phyloP scores from a whole-genome alignment of 192 early-diverging fungal species.

The Chytriomyces sp. region DNA sequence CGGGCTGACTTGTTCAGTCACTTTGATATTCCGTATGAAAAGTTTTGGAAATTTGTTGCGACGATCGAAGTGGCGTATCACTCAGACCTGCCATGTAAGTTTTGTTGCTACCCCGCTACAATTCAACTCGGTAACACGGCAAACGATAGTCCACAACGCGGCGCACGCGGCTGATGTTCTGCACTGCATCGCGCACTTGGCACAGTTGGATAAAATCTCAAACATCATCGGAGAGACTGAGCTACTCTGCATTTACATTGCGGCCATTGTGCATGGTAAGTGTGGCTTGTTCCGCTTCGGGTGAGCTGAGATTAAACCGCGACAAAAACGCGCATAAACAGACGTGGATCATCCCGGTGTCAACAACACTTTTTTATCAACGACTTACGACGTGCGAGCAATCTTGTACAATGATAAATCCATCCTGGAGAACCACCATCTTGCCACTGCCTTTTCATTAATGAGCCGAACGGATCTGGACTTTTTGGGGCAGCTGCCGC shows the following conservation, averaged over 20 bases:
- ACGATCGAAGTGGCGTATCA: slow-evolving; percentile 57
- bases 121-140: background rate
- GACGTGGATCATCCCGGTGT: slow-evolving; percentile 65
- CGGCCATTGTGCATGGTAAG: slow-evolving; percentile 63
- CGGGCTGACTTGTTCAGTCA: slow-evolving; percentile 47
- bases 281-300: background rate
- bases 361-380: slow-evolving; percentile 59
- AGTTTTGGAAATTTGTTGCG: slow-evolving; percentile 50
- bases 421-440: slow-evolving; percentile 62
- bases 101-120: background rate
- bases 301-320: too few species aligned
- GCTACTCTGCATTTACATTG: slow-evolving; percentile 49
- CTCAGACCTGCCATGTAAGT: slow-evolving; percentile 56
- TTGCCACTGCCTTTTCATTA: slow-evolving; percentile 48
- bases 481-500: slow-evolving; percentile 47
- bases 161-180: slow-evolving; percentile 64
- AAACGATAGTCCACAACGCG: slow-evolving; percentile 59
- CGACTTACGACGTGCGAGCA: slow-evolving; percentile 47
- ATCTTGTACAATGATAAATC: slow-evolving; percentile 63
- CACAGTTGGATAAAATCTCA: slow-evolving; percentile 34
- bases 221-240: slow-evolving; percentile 49
- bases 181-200: slow-evolving; percentile 52
- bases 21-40: slow-evolving; percentile 49
- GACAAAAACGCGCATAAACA: background rate
- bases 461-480: slow-evolving; percentile 46